Evolutionary conservation across 169 alveolate genomes (phyloP), one percentile per base, ranked within the genome.

Genomic region (Plasmodium berghei): DNA sequence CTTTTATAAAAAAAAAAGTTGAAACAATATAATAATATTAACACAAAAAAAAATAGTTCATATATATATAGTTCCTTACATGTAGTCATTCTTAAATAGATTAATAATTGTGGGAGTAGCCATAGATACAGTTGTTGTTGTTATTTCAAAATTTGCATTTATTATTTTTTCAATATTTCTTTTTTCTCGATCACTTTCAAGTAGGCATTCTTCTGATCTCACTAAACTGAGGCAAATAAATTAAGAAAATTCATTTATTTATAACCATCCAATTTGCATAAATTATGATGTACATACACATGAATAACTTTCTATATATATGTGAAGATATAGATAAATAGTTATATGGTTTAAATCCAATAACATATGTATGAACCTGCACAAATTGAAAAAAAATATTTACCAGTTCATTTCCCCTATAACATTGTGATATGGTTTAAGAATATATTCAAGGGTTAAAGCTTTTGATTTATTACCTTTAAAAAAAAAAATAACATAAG

Each of bases 131-230:
- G 77, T 52, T 6, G 73, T 58, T 42, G 46, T 1, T 1, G 89
- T 66, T 24, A 77, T 66, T n/a, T 77, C 89, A 18, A 77, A 77
- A 64, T 63, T 66, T 14, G 72, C 75, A 22, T 52, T 77, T 14
- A 77, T 49, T 5, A 66, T 67, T 34, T 67, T 77, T 52, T 64
- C 89, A 9, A 77, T 64, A 1, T 52, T 70, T 59, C 77, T 77
- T 24, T 77, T 77, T 54, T 24, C 61, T 55, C 40, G 45, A 24
- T 77, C 89, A 77, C 22, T 64, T 24, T 54, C 40, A n/a, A 77
- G 52, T 34, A 77, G 54, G 14, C 72, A 64, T 16, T 54, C 40
- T 48, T 77, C 89, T n/a, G 69, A 66, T 46, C 80, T 67, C 49
- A 77, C 71, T 52, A 77, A 2, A 28, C 89, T 77, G 54, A 16